Evolutionary conservation across 106 monocot species (phyloP), one percentile per base, ranked within the genome.

Genomic region (Apostasia shenzhenica): DNA sequence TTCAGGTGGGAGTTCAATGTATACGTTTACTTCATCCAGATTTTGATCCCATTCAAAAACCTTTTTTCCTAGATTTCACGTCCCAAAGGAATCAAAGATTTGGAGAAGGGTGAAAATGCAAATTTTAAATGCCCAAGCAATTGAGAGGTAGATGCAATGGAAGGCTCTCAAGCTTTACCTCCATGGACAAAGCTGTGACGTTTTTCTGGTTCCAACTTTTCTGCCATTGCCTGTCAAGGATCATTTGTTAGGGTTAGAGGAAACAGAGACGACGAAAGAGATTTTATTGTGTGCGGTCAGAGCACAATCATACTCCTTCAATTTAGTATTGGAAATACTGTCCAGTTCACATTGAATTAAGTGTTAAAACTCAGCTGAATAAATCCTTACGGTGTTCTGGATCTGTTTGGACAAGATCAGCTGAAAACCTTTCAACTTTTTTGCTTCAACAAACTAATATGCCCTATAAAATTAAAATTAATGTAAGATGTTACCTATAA

Each of bases 41-140:
- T 81, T 90, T 68, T 90, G 90, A 52, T 90, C 90, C 90, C 90
- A 90, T 66, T 90, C 90, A 60, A 90, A 86, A 45, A 90, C 86
- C 76, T 90, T 90, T 83, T 90, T 77, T 7, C 81, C 90, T 90
- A 55, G 46, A 64, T 43, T 48, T 65, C 4, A 48, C 42, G 49
- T 59, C 10, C 38, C 54, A 48, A 55, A 9, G 57, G 50, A 60
- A 38, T 57, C 10, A 70, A 55, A 48, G 2, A 12, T 26, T 40
- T n/a, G 37, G 1, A 41, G 47, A 9, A 12, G 41, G 14, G 60
- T 8, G 2, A 65, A 40, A 40, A 38, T 14, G 6, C 5, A 4
- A 1, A 45, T 41, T 42, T 2, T 14, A 45, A 0, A 14, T 42
- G 39, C 1, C 42, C 8, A 11, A 58, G 10, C 2, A 26, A 42